Conservation (phyloP, 1,139 yeast genomes). For the Suhomyces terraborum region DNA sequence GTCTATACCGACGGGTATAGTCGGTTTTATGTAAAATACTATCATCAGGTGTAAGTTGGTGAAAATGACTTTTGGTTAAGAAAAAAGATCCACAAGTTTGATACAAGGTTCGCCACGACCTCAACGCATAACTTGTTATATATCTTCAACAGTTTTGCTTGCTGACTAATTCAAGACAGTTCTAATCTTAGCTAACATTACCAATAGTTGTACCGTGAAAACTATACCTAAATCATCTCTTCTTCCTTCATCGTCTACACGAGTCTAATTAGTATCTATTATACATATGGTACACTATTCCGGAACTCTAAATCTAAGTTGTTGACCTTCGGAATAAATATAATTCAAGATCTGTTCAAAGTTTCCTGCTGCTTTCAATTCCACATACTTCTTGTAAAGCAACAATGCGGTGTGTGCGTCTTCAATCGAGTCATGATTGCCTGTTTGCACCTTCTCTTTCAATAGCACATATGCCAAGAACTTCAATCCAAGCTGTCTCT, state of each 20-base stretch:
- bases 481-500: conserved; percentile 80
- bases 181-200: too few relatives aligned
- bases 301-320: conserved; percentile 46
- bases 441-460: conserved; percentile 78
- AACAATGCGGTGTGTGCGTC: conserved; percentile 88
- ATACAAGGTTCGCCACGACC: too few relatives aligned
- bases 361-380: conserved; percentile 56
- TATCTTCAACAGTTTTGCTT: too few relatives aligned
- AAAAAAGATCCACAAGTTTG: too few relatives aligned
- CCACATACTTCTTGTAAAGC: conserved; percentile 71
- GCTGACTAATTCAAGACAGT: too few relatives aligned
- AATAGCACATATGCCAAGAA: conserved; percentile 82
- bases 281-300: conserved; percentile 19
- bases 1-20: too few relatives aligned
- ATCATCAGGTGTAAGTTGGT: too few relatives aligned
- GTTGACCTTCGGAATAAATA: conserved; percentile 75
- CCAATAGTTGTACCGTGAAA: too few relatives aligned
- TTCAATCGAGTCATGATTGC: conserved; percentile 95
- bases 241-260: neutral
- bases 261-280: conserved; percentile 4
- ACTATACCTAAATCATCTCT: neutral
- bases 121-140: too few relatives aligned
- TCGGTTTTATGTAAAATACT: too few relatives aligned
- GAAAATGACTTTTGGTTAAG: too few relatives aligned
- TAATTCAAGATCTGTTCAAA: conserved; percentile 63